A percentile compares a stretch with the other conserved stretches of the same genome.
Conservation (phyloP, 2,329 filamentous ascomycete species). For the Phaeosphaeria sp. region DNA sequence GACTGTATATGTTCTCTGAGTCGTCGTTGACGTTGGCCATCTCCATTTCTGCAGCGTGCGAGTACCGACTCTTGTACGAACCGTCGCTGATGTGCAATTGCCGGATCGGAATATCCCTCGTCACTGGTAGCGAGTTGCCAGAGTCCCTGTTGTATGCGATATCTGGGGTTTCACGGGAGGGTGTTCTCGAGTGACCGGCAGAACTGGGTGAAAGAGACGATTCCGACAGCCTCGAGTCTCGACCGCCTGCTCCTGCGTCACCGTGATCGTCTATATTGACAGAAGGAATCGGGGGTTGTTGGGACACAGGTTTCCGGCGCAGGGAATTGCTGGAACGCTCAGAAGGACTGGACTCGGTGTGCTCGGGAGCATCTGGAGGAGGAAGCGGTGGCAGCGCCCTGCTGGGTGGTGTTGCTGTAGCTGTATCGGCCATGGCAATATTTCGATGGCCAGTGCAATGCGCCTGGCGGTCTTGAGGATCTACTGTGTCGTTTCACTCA, state of each 20-base stretch:
- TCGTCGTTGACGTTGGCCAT: slow-evolving; percentile 35
- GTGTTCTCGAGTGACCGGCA: slow-evolving; percentile 42
- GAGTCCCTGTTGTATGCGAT: slow-evolving; percentile 29
- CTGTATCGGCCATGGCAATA: slow-evolving; percentile 36
- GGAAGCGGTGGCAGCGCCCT: slow-evolving; percentile 39
- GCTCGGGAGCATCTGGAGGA: slow-evolving; percentile 13
- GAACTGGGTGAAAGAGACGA: slow-evolving; percentile 43
- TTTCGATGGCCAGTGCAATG: not conserved
- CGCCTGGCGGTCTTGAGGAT: not conserved
- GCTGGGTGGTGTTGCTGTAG: slow-evolving; percentile 25
- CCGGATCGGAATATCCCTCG: slow-evolving; percentile 43
- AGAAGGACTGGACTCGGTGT: slow-evolving; percentile 19
- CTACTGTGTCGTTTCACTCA: not conserved
- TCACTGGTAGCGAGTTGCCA: slow-evolving; percentile 31
- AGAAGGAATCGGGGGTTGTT: slow-evolving; percentile 36
- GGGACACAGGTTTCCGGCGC: slow-evolving; percentile 33
- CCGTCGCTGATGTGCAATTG: slow-evolving; percentile 44
- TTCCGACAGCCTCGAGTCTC: slow-evolving; percentile 43
- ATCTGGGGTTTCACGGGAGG: slow-evolving; percentile 44
- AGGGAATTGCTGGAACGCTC: slow-evolving; percentile 31
- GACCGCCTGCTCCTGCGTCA: slow-evolving; percentile 34
- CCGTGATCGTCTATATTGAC: slow-evolving; percentile 42
- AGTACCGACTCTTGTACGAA: slow-evolving; percentile 40
- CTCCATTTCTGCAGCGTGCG: slow-evolving; percentile 41
- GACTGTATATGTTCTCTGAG: slow-evolving; percentile 25